phyloP scores from a whole-genome alignment of 441 rosid genomes.

The Croton setiger region DNA sequence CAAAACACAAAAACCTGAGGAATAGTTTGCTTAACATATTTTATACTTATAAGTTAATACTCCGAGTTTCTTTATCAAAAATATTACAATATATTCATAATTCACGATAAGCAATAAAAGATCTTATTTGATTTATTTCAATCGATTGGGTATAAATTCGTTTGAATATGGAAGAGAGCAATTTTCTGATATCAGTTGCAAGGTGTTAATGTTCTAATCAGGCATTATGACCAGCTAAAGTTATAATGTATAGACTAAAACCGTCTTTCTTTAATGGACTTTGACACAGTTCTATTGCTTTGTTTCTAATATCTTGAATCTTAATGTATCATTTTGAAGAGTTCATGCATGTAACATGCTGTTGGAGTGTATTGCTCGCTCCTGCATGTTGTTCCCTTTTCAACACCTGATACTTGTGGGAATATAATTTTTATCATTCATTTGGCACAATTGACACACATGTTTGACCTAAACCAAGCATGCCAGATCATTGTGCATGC shows the following conservation, averaged over 20 bases:
- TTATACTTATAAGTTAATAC: slow-evolving; percentile 17
- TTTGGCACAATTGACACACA: background rate
- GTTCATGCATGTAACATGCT: too few species aligned
- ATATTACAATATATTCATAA: background rate
- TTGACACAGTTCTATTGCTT: background rate
- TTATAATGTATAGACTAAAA: too few species aligned
- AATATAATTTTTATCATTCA: too few species aligned
- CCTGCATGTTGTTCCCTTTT: too few species aligned
- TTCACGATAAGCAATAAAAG: background rate
- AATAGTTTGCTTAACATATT: slow-evolving; percentile 16
- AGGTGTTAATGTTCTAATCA: background rate
- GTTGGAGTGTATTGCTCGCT: too few species aligned
- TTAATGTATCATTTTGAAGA: background rate
- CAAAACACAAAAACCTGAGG: slow-evolving; percentile 33
- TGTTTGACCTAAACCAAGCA: background rate
- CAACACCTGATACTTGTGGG: too few species aligned
- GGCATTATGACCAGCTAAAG: background rate
- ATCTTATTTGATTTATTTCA: too few species aligned
- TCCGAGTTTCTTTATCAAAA: background rate
- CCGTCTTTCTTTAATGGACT: too few species aligned
- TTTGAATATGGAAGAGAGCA: background rate
- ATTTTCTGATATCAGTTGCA: background rate
- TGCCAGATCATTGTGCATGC: background rate
- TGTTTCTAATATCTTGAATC: slow-evolving; percentile 1
- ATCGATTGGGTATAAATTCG: too few species aligned